Percentiles rank a stretch among this genome's conserved stretches.
phyloP scores from a whole-genome alignment of 2,329 filamentous ascomycete genomes.

The Aspergillus floridensis region DNA sequence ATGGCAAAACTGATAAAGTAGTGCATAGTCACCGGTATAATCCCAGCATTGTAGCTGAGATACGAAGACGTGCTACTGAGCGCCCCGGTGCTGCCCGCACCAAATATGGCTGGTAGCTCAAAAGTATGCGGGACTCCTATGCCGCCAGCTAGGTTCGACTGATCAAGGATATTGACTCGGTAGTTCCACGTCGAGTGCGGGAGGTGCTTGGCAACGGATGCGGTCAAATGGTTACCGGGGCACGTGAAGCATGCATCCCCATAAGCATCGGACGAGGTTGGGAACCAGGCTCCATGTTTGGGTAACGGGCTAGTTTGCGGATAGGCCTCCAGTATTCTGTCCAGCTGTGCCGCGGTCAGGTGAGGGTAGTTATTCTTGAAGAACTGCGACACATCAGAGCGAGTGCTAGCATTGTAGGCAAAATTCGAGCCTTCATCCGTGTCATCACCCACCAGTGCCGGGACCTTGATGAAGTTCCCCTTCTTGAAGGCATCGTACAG shows the following conservation, averaged over 20 bases:
- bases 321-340: conserved; percentile 52
- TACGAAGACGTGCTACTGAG: conserved; percentile 20
- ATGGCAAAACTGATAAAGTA: conserved; percentile 28
- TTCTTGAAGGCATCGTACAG: conserved; percentile 51
- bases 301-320: conserved; percentile 38
- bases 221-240: conserved; percentile 42
- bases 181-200: conserved; percentile 46
- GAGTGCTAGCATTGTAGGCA: conserved; percentile 48
- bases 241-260: conserved; percentile 54
- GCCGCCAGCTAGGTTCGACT: conserved; percentile 34
- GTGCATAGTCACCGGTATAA: conserved; percentile 25
- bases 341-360: conserved; percentile 50
- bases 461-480: conserved; percentile 55
- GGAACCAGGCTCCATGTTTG: conserved; percentile 36
- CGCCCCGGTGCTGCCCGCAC: conserved; percentile 32
- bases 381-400: conserved; percentile 51
- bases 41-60: conserved; percentile 15
- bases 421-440: conserved; percentile 46
- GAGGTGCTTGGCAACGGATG: conserved; percentile 26
- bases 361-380: conserved; percentile 57
- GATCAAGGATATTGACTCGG: conserved; percentile 47
- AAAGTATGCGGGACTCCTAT: conserved; percentile 41
- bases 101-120: conserved; percentile 29
- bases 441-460: conserved; percentile 51
- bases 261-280: conserved; percentile 34